Evolutionary conservation across 768 basidiomycete genomes (phyloP), one percentile per base, ranked within the genome.

Genomic region (Russula vinacea): DNA sequence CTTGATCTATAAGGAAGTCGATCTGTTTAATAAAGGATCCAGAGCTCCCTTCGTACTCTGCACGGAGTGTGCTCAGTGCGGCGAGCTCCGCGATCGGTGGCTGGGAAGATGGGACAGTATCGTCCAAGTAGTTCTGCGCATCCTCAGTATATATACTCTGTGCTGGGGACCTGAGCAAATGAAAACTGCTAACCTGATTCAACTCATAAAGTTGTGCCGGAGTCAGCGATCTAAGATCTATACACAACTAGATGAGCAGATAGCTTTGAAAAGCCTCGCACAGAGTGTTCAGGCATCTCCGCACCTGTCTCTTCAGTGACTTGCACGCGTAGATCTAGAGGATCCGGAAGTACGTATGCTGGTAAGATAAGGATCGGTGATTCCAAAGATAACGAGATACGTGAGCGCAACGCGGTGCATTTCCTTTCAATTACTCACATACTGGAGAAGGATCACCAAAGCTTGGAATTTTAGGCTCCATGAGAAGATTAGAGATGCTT

Each of bases 1-100:
- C 92, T 50, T 84, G 76, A 17, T 68, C 69, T 53, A 78, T 75
- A 24, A 98, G 76, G 76, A 83, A 84, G 67, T 89, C 84, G 65
- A 98, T 88, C 76, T 96, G 92, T 61, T 81, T 77, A 6, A 89
- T 71, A 70, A 94, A 92, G 6, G 76, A 71, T 10, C 76, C 76
- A 0, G 84, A 79, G 3, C 84, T 85, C 39, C 78, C 76, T 69
- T 84, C 82, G 69, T 92, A 92, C 74, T 92, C 90, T 6, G 74
- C 77, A 33, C 87, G 83, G 51, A 92, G 76, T 3, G 74, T 74
- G 1, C 79, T 73, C 65, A 89, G 83, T 3, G 84, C 78, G 13
- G 78, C 76, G 55, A 88, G 76, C 19, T 74, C 70, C 37, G 83
- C 81, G 63, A 92, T 79, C 53, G 89, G 76, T 8, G 84, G 85